Evolutionary conservation across 768 basidiomycete genomes (phyloP).

Genomic region (Psilocybe cyanescens): DNA sequence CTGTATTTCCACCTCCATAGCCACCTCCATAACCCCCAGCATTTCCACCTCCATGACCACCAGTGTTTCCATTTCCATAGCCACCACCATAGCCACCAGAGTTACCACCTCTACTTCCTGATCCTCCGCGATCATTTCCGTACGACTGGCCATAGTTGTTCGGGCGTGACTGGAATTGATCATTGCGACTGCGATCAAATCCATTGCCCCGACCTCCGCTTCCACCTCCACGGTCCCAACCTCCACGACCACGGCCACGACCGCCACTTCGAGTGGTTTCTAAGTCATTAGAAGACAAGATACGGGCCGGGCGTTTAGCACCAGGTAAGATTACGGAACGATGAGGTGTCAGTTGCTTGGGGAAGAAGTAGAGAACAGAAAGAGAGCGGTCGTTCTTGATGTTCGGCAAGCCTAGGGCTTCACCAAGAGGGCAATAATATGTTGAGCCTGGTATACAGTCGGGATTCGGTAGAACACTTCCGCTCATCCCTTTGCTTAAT

Average conservation of each 20-base stretch:
- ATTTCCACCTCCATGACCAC: constrained; percentile 28
- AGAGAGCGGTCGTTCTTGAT: constrained; percentile 87
- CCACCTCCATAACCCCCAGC: constrained; percentile 33
- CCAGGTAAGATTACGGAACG: constrained; percentile 83
- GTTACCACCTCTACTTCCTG: constrained; percentile 21
- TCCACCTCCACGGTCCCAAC: constrained; percentile 41
- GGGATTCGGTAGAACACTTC: constrained; percentile 81
- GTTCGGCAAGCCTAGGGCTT: constrained; percentile 63
- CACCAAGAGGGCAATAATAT: constrained; percentile 74
- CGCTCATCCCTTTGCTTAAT: constrained; percentile 79
- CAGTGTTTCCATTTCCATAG: constrained; percentile 1
- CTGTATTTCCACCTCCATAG: constrained; percentile 25
- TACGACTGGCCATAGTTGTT: constrained; percentile 39
- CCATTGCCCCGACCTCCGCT: constrained; percentile 37
- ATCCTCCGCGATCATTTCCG: constrained; percentile 31
- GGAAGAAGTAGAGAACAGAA: constrained; percentile 88
- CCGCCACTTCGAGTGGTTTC: constrained; percentile 67
- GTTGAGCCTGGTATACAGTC: constrained; percentile 92
- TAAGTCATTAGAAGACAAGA: constrained; percentile 71
- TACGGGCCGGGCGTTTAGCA: constrained; percentile 56
- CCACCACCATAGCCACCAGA: not conserved
- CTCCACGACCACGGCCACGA: constrained; percentile 54
- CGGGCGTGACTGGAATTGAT: constrained; percentile 50
- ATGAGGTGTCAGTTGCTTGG: constrained; percentile 84
- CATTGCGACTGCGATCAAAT: constrained; percentile 43